Conservation (phyloP, 352 stramenopile genomes). For the Phytophthora fragariaefolia region DNA sequence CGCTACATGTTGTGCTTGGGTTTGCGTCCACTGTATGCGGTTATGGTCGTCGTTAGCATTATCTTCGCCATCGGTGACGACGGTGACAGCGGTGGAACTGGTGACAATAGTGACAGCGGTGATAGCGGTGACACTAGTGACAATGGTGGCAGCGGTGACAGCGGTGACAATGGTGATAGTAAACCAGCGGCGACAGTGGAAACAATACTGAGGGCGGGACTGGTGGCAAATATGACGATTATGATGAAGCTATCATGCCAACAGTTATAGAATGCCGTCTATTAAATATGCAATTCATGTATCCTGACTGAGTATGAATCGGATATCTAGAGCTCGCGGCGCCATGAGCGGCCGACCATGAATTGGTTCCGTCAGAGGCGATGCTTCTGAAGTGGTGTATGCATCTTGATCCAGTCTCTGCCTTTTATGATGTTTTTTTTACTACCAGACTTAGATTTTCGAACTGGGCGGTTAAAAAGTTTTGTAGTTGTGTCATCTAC, state of each 20-base stretch:
- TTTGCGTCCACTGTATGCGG: too few relatives aligned
- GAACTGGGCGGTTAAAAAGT: slow-evolving; percentile 4
- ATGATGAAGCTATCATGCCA: background rate
- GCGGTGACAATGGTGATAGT: too few relatives aligned
- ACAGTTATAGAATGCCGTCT: background rate
- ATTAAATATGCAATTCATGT: background rate
- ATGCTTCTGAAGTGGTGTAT: background rate
- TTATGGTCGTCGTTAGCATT: background rate
- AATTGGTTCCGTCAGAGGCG: background rate
- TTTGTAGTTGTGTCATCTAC: background rate
- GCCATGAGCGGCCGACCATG: background rate
- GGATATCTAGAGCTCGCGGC: background rate
- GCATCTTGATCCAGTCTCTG: background rate
- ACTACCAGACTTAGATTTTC: background rate
- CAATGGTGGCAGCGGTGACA: too few relatives aligned
- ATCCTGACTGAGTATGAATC: background rate
- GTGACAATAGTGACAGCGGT: too few relatives aligned
- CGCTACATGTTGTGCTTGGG: too few relatives aligned
- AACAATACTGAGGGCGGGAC: too few relatives aligned
- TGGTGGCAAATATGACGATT: too few relatives aligned
- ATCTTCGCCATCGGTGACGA: too few relatives aligned
- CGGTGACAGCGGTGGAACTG: too few relatives aligned
- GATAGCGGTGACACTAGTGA: too few relatives aligned
- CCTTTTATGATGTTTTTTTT: background rate
- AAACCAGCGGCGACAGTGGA: too few relatives aligned